Base-by-base conservation (phyloP, 305 asterid species). In the Fraxinus sp. region DNA sequence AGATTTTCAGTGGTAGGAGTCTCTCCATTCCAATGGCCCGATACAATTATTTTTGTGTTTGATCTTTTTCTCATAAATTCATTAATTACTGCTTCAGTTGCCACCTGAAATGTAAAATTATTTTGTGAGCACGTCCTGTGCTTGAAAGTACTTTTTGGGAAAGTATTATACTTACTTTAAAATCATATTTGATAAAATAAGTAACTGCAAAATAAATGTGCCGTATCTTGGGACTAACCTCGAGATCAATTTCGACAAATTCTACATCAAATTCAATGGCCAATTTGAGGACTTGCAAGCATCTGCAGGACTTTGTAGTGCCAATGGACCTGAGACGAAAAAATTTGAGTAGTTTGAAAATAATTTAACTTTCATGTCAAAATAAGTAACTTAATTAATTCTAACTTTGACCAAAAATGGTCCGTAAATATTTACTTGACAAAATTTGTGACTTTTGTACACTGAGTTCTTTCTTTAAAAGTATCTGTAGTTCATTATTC, bases 241-340 rank as follows among this genome's bases (percentile, higher is more conserved):
- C 77, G 18, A 80, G 57, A 39, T 85, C 89, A 16, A 92, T 81
- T 83, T 90, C 92, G 32, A 92, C 87, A 82, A 91, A 91, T 82
- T 92, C 95, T 9, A 92, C 83, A 77, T 86, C 91, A 77, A 86
- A 70, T 66, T 87, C 87, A 64, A 89, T 77, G 71, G 95, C 95
- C 82, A 89, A 86, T 59, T 78, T 89, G 20, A 41, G 86, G 77
- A 91, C 84, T 52, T 91, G 92, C 3, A 84, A n/a, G 36, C 90
- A 77, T 75, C 77, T 72, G 80, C 86, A 71, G 35, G 59, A 37
- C 30, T 76, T 41, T 10, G 33, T 82, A 24, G 10, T 11, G 7
- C 80, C 59, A 32, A 75, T 82, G 26, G 89, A 82, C 90, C 94
- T 88, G 87, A 77, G 0, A 33, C 52, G 79, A 70, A 0, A 9